Evolutionary conservation across 2,329 filamentous ascomycete genomes (phyloP).

Genomic region (Rachicladosporium sp.): DNA sequence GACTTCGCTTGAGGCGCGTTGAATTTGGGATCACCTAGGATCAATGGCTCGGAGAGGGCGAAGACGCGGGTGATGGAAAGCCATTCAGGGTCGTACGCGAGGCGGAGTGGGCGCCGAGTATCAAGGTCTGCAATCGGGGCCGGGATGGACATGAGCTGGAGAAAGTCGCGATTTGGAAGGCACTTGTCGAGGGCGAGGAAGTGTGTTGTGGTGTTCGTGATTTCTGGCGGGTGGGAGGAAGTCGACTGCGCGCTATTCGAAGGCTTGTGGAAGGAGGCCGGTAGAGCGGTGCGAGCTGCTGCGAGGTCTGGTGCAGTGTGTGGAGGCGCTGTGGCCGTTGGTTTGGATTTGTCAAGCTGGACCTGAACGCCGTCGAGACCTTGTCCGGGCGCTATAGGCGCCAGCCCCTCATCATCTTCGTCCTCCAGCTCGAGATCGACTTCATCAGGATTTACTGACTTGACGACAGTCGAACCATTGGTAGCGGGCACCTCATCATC

Average conservation of each 20-base stretch:
- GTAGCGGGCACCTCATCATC: slow-evolving; percentile 6
- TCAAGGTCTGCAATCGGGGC: slow-evolving; percentile 11
- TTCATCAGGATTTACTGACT: neutral
- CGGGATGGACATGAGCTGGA: slow-evolving; percentile 60
- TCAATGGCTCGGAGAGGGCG: slow-evolving; percentile 43
- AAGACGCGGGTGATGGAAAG: slow-evolving; percentile 83
- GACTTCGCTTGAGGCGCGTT: slow-evolving; percentile 39
- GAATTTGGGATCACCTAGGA: slow-evolving; percentile 47
- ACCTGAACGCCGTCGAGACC: slow-evolving; percentile 14
- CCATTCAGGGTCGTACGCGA: slow-evolving; percentile 89
- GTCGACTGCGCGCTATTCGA: neutral
- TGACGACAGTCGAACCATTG: neutral
- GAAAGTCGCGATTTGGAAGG: slow-evolving; percentile 64
- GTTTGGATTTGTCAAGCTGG: slow-evolving; percentile 4
- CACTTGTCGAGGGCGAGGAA: slow-evolving; percentile 93
- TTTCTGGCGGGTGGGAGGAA: slow-evolving; percentile 47
- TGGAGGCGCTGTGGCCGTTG: neutral
- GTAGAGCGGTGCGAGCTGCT: slow-evolving; percentile 52
- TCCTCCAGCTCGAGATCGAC: slow-evolving; percentile 20
- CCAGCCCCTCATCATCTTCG: slow-evolving; percentile 8
- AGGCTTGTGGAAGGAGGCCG: slow-evolving; percentile 52
- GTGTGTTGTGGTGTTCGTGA: slow-evolving; percentile 64
- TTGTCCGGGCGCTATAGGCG: slow-evolving; percentile 11
- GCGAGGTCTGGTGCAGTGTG: slow-evolving; percentile 3
- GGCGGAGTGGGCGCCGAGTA: slow-evolving; percentile 39